A percentile compares a stretch with the other conserved stretches of the same genome.
Conservation (phyloP, 2,329 filamentous ascomycete species). For the Alternaria sp. region DNA sequence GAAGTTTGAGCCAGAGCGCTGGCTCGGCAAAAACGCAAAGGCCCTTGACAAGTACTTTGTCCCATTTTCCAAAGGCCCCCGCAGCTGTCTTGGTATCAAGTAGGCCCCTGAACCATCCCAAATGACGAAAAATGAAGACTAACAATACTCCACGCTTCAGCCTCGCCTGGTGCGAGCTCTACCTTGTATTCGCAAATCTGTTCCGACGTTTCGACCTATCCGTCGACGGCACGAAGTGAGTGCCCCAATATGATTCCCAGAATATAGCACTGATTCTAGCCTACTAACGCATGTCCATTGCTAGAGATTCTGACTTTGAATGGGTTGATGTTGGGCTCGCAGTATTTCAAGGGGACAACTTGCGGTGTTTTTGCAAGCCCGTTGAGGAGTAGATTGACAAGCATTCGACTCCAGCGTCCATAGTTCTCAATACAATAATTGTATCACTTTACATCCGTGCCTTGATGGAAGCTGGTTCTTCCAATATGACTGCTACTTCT, state of each 20-base stretch:
- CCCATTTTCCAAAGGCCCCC: constrained; percentile 2
- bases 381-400: not conserved
- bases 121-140: too few species aligned
- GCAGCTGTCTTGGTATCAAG: constrained; percentile 3
- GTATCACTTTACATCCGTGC: too few species aligned
- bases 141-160: not conserved
- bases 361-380: constrained; percentile 2
- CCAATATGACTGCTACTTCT: too few species aligned
- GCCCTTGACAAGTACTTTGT: constrained; percentile 4
- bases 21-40: not conserved
- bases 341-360: not conserved
- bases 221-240: constrained; percentile 1
- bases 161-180: constrained; percentile 1
- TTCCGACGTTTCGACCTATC: not conserved
- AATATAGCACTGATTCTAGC: not conserved
- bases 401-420: too few species aligned
- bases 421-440: too few species aligned
- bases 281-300: not conserved
- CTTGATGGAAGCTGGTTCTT: too few species aligned
- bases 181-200: constrained; percentile 1
- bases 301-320: not conserved
- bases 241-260: too few species aligned
- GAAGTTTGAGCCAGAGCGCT: constrained; percentile 4
- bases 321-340: not conserved
- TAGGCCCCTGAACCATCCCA: not conserved